These are phyloP conservation scores for Borovskyia barvae DNA, from an alignment of 208 protist genomes.

Conservation along the genomic window DNA sequence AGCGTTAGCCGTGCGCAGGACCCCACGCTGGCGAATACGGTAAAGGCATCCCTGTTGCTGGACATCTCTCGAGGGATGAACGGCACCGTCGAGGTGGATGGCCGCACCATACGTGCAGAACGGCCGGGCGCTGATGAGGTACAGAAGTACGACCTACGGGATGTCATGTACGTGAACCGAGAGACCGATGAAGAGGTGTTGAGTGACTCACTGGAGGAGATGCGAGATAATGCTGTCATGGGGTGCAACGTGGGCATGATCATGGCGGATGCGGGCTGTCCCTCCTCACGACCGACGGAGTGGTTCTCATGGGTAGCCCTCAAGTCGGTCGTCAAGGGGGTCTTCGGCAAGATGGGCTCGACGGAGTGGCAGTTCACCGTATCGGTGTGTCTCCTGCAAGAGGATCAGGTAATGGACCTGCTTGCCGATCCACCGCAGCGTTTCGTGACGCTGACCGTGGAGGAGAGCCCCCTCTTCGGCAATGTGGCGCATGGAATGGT, in stretches of 20 bases:
- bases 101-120: slow-evolving; percentile 40
- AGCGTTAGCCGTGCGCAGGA: slow-evolving; percentile 24
- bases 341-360: slow-evolving; percentile 39
- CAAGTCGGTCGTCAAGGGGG: slow-evolving; percentile 47
- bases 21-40: slow-evolving; percentile 43
- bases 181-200: slow-evolving; percentile 34
- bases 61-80: slow-evolving; percentile 22
- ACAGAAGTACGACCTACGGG: slow-evolving; percentile 67
- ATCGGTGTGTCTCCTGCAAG: slow-evolving; percentile 64
- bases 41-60: slow-evolving; percentile 56
- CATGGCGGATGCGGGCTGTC: slow-evolving; percentile 56
- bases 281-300: slow-evolving; percentile 32
- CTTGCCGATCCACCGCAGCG: slow-evolving; percentile 30
- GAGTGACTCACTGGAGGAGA: slow-evolving; percentile 52
- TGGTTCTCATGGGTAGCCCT: slow-evolving; percentile 73
- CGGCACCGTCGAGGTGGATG: slow-evolving; percentile 42
- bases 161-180: slow-evolving; percentile 40
- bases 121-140: slow-evolving; percentile 58
- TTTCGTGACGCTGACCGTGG: slow-evolving; percentile 50
- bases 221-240: slow-evolving; percentile 55
- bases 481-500: slow-evolving; percentile 61
- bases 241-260: slow-evolving; percentile 68
- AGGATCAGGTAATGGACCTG: slow-evolving; percentile 73
- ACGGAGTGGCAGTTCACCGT: slow-evolving; percentile 40
- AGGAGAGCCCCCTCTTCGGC: slow-evolving; percentile 69